Conservation (phyloP, 345 rosid genomes). For the Jatropha curcas region DNA sequence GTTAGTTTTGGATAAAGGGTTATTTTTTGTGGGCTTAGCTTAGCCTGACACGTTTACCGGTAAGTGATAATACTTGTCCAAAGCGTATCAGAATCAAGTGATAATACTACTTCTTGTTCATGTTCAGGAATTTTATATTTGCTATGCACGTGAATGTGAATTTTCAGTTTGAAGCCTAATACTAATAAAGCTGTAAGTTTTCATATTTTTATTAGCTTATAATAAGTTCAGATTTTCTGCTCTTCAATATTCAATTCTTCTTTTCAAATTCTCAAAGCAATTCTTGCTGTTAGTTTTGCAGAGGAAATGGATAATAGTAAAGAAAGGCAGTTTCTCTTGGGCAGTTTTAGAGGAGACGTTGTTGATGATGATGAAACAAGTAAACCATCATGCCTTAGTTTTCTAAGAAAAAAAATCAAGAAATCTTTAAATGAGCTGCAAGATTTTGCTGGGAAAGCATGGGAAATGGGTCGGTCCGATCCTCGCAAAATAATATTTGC, state of each 20-base stretch:
- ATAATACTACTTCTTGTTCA: background rate
- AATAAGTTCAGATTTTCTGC: background rate
- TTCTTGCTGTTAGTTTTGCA: background rate
- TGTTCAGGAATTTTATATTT: background rate
- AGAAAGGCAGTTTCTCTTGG: constrained; percentile 9
- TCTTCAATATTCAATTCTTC: background rate
- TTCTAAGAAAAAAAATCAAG: background rate
- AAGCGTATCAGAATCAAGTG: background rate
- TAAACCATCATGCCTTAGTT: background rate
- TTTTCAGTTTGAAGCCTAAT: background rate
- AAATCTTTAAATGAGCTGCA: constrained; percentile 30
- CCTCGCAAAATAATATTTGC: constrained; percentile 63
- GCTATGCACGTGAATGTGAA: background rate
- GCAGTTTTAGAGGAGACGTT: constrained; percentile 5
- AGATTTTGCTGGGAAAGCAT: constrained; percentile 29
- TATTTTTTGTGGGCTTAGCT: background rate
- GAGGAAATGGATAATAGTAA: background rate
- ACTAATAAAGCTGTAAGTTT: background rate
- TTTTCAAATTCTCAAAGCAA: too few relatives aligned
- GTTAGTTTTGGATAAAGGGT: background rate
- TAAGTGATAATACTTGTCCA: background rate
- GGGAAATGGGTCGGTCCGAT: constrained; percentile 64
- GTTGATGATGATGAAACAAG: background rate
- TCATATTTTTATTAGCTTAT: background rate
- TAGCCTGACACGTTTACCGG: too few relatives aligned